Evolutionary conservation across 1,284 basidiomycete genomes (phyloP).

Genomic region (Xerocomus minutiporus): DNA sequence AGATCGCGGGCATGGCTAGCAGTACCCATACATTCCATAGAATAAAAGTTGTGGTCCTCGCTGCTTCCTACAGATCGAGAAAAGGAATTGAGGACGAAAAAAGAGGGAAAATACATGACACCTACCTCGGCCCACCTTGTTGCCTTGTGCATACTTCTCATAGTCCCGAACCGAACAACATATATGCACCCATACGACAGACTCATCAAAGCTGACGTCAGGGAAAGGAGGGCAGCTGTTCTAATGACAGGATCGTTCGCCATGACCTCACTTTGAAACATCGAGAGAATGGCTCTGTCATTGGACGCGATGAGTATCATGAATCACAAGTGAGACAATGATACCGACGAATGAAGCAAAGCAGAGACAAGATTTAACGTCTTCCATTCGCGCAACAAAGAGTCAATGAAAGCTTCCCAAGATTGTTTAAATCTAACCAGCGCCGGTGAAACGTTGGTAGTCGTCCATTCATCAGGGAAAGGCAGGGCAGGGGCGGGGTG

Average conservation of each 20-base stretch:
- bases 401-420: constrained; percentile 71
- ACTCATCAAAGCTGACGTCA: constrained; percentile 69
- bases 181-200: constrained; percentile 73
- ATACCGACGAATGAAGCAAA: constrained; percentile 59
- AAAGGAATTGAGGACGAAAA: not conserved
- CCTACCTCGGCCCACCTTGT: constrained; percentile 71
- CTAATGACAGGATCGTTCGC: constrained; percentile 61
- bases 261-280: constrained; percentile 64
- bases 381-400: constrained; percentile 70
- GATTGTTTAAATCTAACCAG: constrained; percentile 62
- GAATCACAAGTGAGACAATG: not conserved
- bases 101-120: not conserved
- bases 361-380: constrained; percentile 73
- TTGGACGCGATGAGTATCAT: not conserved
- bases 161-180: constrained; percentile 71
- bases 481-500: constrained; percentile 36
- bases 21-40: constrained; percentile 81
- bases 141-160: constrained; percentile 73
- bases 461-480: constrained; percentile 62
- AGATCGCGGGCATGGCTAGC: constrained; percentile 67
- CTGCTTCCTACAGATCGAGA: constrained; percentile 51
- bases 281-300: constrained; percentile 63
- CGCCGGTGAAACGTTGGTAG: constrained; percentile 53
- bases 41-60: constrained; percentile 57
- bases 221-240: constrained; percentile 60